phyloP scores from a whole-genome alignment of 1,284 basidiomycete species.

The Cryptococcus wingfieldii region DNA sequence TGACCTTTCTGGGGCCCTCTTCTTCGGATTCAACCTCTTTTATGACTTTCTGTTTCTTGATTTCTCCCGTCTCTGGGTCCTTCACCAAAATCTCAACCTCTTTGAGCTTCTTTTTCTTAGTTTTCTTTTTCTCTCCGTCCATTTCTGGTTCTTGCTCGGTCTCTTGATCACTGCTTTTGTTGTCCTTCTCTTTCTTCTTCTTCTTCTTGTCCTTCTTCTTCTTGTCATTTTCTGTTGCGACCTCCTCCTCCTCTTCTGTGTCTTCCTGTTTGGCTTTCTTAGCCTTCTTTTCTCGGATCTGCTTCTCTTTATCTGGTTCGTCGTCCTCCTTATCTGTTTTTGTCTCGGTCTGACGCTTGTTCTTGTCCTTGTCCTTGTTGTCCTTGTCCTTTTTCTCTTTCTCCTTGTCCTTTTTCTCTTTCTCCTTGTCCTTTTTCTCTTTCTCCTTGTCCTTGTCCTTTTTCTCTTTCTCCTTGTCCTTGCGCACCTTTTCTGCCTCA shows the following conservation, averaged over 20 bases:
- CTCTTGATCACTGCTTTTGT: background rate
- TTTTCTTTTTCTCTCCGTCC: background rate
- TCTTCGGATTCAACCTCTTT: background rate
- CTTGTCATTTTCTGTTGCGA: slow-evolving; percentile 10
- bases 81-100: background rate
- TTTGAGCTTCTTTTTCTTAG: background rate
- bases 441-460: background rate
- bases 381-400: slow-evolving; percentile 14
- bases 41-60: background rate
- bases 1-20: background rate
- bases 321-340: background rate
- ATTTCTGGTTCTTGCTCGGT: background rate
- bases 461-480: background rate
- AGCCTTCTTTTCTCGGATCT: background rate
- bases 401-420: slow-evolving; percentile 4
- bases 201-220: slow-evolving; percentile 11
- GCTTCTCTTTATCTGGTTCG: background rate
- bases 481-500: background rate
- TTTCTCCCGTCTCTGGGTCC: background rate
- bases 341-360: background rate
- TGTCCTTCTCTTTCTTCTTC: background rate
- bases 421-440: slow-evolving; percentile 2
- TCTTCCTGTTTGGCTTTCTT: background rate
- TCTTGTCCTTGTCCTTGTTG: background rate
- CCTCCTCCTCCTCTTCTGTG: slow-evolving; percentile 5